Base-by-base conservation (phyloP, 208 protist species). In the Tritrichomonas musculus region DNA sequence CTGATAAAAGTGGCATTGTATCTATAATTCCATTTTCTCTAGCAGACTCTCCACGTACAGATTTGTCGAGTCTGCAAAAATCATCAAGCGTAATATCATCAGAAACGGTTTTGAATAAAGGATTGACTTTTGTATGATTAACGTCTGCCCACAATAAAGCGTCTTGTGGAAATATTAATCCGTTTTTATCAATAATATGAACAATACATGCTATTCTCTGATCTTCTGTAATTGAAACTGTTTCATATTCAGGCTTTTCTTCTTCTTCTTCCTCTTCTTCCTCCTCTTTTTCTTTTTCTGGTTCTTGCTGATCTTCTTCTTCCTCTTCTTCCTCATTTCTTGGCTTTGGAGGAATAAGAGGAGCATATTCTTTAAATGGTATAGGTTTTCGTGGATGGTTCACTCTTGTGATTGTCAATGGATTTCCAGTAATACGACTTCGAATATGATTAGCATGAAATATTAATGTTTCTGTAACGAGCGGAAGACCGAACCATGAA, bases 401-500 rank as follows among this genome's bases (percentile, higher is more conserved):
- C 27, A 88, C 77, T 39, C 8, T 9, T 8, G 41, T 57, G 14
- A 47, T 88, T 0, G 27, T n/a, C 5, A 88, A 33, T 33, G 77
- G 77, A 2, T 88, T 44, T 44, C 77, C 77, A 39, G 44, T 88
- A 39, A 88, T 25, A 20, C n/a, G 41, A 3, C 8, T 49, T 39
- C 77, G 8, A 14, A 88, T 88, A 20, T 88, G 44, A 13, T 20
- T 57, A 2, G 27, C 20, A 27, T 88, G 77, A 33, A 47, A 88
- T 39, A 88, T 33, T 57, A 88, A 47, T 88, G 33, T 39, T 20
- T 88, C 47, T 88, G 77, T 88, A 20, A 88, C 77, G 2, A 88
- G 27, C 44, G 77, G 77, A 88, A 88, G 77, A n/a, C 77, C 77
- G n/a, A 88, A 88, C 77, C 77, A 88, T 25, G 41, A 88, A 88